A percentile compares a stretch with the other conserved stretches of the same genome.
Conservation (phyloP, 164 flowering plant species). For the Sedum album region DNA sequence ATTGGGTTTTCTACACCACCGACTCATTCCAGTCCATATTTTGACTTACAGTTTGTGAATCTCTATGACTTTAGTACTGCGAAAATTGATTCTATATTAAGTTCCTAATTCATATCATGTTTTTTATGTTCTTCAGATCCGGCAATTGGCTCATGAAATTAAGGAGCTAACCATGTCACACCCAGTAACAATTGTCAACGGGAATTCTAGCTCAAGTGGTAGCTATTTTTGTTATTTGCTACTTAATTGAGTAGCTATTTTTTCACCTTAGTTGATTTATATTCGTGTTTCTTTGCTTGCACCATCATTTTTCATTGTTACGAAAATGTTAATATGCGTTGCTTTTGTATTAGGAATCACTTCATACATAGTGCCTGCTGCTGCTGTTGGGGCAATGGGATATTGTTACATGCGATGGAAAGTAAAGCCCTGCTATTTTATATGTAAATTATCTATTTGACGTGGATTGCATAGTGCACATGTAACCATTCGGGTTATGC, state of each 20-base stretch:
- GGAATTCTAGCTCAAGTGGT: slow-evolving; percentile 52
- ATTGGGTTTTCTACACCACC: not conserved
- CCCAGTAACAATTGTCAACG: slow-evolving; percentile 63
- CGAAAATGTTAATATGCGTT: not conserved
- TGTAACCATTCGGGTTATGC: slow-evolving; percentile 16
- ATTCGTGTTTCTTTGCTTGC: not conserved
- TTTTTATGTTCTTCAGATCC: slow-evolving; percentile 36
- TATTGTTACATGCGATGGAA: slow-evolving; percentile 97
- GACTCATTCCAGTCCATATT: not conserved
- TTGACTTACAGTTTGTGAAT: not conserved
- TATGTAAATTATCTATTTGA: not conserved
- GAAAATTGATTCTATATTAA: not conserved
- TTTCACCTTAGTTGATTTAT: not conserved
- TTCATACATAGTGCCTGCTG: slow-evolving; percentile 76
- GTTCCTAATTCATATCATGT: not conserved
- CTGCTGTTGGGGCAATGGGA: slow-evolving; percentile 89
- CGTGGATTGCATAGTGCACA: not conserved
- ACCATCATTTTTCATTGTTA: not conserved
- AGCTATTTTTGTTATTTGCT: no score
- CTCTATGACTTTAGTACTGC: not conserved
- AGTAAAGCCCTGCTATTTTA: slow-evolving; percentile 21
- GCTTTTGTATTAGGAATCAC: slow-evolving; percentile 23
- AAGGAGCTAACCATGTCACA: slow-evolving; percentile 53
- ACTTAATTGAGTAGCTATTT: no score
- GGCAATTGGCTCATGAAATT: slow-evolving; percentile 72